Evolutionary conservation across 768 basidiomycete genomes (phyloP), one percentile per base, ranked within the genome.

Genomic region (Phallus indusiatus): DNA sequence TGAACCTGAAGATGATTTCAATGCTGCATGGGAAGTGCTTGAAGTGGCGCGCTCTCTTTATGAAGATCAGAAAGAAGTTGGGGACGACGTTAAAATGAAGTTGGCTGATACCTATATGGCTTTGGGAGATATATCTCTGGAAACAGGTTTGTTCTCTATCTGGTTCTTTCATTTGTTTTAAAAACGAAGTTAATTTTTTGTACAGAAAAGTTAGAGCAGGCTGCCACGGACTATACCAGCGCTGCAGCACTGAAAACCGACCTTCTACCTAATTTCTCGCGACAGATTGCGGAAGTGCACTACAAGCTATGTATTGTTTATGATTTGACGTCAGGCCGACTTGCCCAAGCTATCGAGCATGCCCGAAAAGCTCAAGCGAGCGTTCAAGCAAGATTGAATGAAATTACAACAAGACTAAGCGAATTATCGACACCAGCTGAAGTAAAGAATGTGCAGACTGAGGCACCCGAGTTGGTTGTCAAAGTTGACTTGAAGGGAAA

Each of bases 21-120:
- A 95, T 64, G 92, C 91, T 22, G 93, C 96, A 12, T 99, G 95
- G 94, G 90, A 96, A 68, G 86, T 95, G 2, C 77, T 99, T n/a
- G 96, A 99, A 65, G 83, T 95, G 58, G 94, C 95, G 20, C 79
- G 94, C 46, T 82, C 86, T 11, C 86, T 95, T 60, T 94, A 90
- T 66, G 82, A 85, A 63, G 88, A 86, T 70, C 78, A 80, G 61
- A 75, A 75, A 62, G 74, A 69, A 18, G 67, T 71, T 11, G 73
- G 77, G 5, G 76, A 77, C 9, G 78, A 80, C 56, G 71, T 81
- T 36, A 85, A 81, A 67, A 78, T 95, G 55, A 90, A 89, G 73
- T 77, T 95, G 54, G 95, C 95, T 3, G 94, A 97, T 62, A 90
- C 88, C 1, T 94, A 88, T 70, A 85, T 94, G 59, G 76, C 88